phyloP scores from a whole-genome alignment of 2,329 filamentous ascomycete genomes.

The Aspergillus quadrilineatus region DNA sequence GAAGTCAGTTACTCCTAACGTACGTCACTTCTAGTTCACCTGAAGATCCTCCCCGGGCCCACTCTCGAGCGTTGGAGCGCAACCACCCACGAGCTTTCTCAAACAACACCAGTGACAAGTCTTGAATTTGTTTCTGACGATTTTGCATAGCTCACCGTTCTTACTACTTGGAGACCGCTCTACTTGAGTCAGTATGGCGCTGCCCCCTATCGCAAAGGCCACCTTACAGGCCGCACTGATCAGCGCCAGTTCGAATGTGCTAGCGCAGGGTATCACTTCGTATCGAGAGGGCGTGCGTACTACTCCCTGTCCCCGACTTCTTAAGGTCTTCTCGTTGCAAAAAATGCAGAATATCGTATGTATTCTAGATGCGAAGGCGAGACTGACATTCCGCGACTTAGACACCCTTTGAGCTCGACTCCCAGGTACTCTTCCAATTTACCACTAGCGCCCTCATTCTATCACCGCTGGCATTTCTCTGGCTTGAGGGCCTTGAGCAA shows the following conservation, averaged over 20 bases:
- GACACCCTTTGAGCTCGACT: constrained; percentile 49
- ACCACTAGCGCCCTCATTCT: constrained; percentile 54
- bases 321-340: constrained; percentile 8
- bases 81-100: neutral
- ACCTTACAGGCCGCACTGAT: constrained; percentile 55
- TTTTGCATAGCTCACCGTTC: too few species aligned
- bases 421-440: constrained; percentile 54
- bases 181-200: constrained; percentile 19
- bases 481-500: constrained; percentile 57
- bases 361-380: too few species aligned
- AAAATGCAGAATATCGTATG: neutral
- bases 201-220: constrained; percentile 53
- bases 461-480: constrained; percentile 58
- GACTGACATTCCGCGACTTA: constrained; percentile 15
- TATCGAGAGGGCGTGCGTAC: constrained; percentile 45
- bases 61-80: neutral
- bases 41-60: neutral
- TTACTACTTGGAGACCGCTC: too few species aligned
- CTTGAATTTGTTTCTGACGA: too few species aligned
- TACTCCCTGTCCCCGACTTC: neutral
- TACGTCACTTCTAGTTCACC: neutral
- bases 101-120: too few species aligned
- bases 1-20: too few species aligned
- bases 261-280: constrained; percentile 56
- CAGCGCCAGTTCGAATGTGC: constrained; percentile 55